phyloP scores from a whole-genome alignment of 2,329 filamentous ascomycete species.

The Paracamarosporium sp. region DNA sequence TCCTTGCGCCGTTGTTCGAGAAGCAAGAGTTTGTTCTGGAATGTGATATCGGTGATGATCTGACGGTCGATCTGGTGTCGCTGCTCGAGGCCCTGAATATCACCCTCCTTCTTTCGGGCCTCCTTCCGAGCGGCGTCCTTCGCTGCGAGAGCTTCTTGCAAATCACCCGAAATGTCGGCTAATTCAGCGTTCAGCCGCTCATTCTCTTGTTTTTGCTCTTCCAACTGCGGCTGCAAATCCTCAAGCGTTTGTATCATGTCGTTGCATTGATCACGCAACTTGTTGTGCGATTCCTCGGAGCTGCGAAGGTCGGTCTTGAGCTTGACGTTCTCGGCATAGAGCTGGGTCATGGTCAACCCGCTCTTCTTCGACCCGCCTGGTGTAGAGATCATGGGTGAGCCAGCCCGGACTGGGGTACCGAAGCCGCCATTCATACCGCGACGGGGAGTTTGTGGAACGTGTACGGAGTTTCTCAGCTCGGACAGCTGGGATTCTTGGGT shows the following conservation, averaged over 20 bases:
- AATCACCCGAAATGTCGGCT: slow-evolving; percentile 76
- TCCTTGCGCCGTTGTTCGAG: slow-evolving; percentile 85
- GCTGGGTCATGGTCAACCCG: slow-evolving; percentile 66
- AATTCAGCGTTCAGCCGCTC: slow-evolving; percentile 81
- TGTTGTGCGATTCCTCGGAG: slow-evolving; percentile 76
- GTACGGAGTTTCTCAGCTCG: slow-evolving; percentile 44
- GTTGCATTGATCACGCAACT: slow-evolving; percentile 78
- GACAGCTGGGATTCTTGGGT: slow-evolving; percentile 63
- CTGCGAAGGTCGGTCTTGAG: slow-evolving; percentile 74
- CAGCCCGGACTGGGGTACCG: slow-evolving; percentile 57
- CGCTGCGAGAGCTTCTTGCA: slow-evolving; percentile 82
- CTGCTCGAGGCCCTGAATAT: slow-evolving; percentile 65
- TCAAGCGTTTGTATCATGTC: slow-evolving; percentile 87
- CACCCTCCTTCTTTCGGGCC: slow-evolving; percentile 77
- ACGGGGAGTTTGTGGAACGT: slow-evolving; percentile 60
- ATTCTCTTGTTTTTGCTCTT: slow-evolving; percentile 83
- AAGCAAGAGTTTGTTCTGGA: slow-evolving; percentile 88
- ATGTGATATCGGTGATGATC: slow-evolving; percentile 86
- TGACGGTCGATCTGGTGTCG: slow-evolving; percentile 83
- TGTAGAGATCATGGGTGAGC: slow-evolving; percentile 60
- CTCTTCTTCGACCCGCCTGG: slow-evolving; percentile 62
- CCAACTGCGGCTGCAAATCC: slow-evolving; percentile 83
- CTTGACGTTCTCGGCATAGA: slow-evolving; percentile 68
- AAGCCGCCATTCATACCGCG: slow-evolving; percentile 58
- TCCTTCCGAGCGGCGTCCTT: slow-evolving; percentile 80